Evolutionary conservation across 306 rosid species (phyloP).

Genomic region (Amphicarpaea edgeworthii): DNA sequence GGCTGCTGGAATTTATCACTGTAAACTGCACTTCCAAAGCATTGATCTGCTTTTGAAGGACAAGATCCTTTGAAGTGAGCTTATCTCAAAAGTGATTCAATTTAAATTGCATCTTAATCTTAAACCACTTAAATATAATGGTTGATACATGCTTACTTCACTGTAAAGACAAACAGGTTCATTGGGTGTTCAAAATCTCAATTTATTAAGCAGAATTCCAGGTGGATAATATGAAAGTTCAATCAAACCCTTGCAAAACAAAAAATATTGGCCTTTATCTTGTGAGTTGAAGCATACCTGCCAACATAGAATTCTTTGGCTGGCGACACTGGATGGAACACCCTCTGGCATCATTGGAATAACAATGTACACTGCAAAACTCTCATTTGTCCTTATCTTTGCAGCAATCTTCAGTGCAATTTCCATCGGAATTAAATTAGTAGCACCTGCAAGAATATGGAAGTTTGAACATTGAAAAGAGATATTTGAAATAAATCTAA

Average conservation of each 20-base stretch:
- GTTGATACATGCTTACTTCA: no score
- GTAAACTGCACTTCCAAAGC: no score
- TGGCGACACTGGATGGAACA: slow-evolving; percentile 86
- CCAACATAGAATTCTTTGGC: slow-evolving; percentile 97
- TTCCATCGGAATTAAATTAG: slow-evolving; percentile 98
- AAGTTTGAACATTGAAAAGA: slow-evolving; percentile 28
- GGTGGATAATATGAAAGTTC: slow-evolving; percentile 4
- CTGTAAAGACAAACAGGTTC: no score
- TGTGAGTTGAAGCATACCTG: slow-evolving; percentile 69
- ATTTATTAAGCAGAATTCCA: neutral
- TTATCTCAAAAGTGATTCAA: no score
- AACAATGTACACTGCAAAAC: slow-evolving; percentile 90
- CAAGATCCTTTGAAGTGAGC: no score
- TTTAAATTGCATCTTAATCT: no score
- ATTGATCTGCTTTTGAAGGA: no score
- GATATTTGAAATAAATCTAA: slow-evolving; percentile 18
- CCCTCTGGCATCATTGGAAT: slow-evolving; percentile 99
- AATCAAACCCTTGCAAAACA: no score
- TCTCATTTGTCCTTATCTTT: slow-evolving; percentile 88
- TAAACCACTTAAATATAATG: no score
- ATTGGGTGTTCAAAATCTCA: neutral
- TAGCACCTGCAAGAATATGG: slow-evolving; percentile 74
- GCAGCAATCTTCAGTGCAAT: slow-evolving; percentile 93
- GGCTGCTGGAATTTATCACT: no score
- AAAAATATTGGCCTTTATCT: slow-evolving; percentile 33